Percentiles rank a stretch among this genome's conserved stretches.
Conservation (phyloP, 768 basidiomycete species). For the Mycena amicta region DNA sequence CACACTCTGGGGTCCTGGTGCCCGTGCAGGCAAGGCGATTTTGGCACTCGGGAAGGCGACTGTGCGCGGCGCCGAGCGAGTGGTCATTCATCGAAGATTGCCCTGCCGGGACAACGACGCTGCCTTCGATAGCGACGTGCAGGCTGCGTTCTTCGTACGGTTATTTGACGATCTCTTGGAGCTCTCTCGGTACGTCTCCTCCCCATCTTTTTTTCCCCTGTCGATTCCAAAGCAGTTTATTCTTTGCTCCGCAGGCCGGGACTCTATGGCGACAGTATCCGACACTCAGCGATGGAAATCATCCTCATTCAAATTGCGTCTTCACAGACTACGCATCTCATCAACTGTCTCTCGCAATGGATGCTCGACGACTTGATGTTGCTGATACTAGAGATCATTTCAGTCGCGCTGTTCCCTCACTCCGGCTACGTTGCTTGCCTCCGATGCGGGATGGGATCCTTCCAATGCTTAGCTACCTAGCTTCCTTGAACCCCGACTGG, state of each 20-base stretch:
- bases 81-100: constrained; percentile 27
- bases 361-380: constrained; percentile 11
- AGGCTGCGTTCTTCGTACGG: constrained; percentile 13
- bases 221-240: neutral
- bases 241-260: constrained; percentile 10
- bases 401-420: constrained; percentile 3
- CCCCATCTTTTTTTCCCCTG: neutral
- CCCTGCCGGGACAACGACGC: constrained; percentile 11
- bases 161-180: constrained; percentile 33
- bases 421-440: constrained; percentile 3
- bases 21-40: constrained; percentile 30
- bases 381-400: constrained; percentile 6
- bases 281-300: constrained; percentile 22
- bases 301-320: constrained; percentile 24
- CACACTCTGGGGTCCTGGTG: constrained; percentile 26
- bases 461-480: neutral
- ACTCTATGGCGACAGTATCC: constrained; percentile 22
- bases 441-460: neutral
- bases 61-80: constrained; percentile 27
- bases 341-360: constrained; percentile 9
- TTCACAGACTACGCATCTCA: constrained; percentile 10
- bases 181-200: constrained; percentile 24
- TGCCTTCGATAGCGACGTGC: constrained; percentile 19
- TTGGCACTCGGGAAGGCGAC: constrained; percentile 30
- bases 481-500: constrained; percentile 6